Conservation (phyloP, 169 alveolate genomes). For the Babesia gibsoni region DNA sequence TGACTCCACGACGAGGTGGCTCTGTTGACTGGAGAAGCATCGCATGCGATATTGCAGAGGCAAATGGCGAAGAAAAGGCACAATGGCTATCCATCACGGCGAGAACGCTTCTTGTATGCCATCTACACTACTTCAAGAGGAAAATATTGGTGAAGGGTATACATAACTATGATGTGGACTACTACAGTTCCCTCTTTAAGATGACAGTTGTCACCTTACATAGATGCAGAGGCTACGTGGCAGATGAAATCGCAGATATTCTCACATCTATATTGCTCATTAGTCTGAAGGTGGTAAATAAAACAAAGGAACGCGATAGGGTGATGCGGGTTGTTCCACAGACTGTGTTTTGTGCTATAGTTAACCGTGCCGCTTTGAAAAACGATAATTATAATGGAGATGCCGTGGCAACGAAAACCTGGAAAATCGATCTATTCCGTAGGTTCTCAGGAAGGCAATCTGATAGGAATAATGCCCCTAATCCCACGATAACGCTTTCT, state of each 20-base stretch:
- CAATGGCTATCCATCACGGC: not conserved
- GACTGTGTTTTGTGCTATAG: not conserved
- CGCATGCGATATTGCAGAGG: no score
- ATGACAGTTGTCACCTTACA: constrained; percentile 7
- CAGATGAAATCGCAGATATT: constrained; percentile 16
- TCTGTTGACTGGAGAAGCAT: not conserved
- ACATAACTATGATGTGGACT: constrained; percentile 17
- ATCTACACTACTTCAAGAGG: constrained; percentile 6
- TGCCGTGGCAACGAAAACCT: no score
- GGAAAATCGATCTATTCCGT: no score
- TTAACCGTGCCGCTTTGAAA: not conserved
- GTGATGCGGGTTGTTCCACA: constrained; percentile 1
- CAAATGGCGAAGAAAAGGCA: no score
- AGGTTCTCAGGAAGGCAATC: no score
- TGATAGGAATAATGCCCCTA: no score
- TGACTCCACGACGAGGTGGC: not conserved
- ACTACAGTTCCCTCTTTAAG: constrained; percentile 5
- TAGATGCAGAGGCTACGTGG: not conserved
- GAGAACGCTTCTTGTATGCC: constrained; percentile 13
- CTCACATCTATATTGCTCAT: not conserved
- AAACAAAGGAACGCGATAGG: not conserved
- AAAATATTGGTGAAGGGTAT: not conserved
- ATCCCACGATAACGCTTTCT: no score
- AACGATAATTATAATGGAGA: no score
- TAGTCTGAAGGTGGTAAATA: not conserved